Base-by-base conservation (phyloP, 2,329 filamentous ascomycete species). In the Aspergillus viridinutans region DNA sequence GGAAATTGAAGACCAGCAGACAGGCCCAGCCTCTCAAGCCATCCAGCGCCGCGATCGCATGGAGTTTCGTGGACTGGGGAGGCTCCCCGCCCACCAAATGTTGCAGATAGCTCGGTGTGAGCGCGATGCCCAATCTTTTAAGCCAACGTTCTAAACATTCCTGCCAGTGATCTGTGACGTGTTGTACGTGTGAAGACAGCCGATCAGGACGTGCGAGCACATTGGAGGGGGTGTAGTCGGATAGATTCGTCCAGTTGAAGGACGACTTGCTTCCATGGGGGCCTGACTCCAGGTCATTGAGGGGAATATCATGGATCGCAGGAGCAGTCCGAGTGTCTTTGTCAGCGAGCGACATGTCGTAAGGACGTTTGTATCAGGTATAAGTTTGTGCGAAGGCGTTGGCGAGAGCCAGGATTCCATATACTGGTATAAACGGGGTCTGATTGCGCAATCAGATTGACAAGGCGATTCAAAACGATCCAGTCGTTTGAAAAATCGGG, bases 1-100 rank as follows among this genome's bases (percentile, higher is more conserved):
- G 76, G 59, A 78, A 78, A 52, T 78, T 78, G 65, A 78, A 78
- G 53, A 78, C 76, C 32, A 78, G 72, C 45, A 78, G 62, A 57
- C 75, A 73, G 26, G 76, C 76, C 69, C 76, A 75, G 52, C 76
- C 76, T 56, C 76, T 69, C 56, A 78, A 59, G 10, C 75, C 76
- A 53, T 78, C 75, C 29, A 78, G 66, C 29, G 73, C 74, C 17
- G 72, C 74, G 54, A 76, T 74, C 14, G 69, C 69, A 61, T 76
- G 72, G 10, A 71, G 64, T 47, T 70, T 72, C 8, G 65, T 52
- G 5, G 67, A 62, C 26, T 68, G 58, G 0, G 66, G 58, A 14
- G 66, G 63, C 26, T 67, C 58, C n/a, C 65, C 70, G 12, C 70
- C 70, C 4, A 74, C 65, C 53, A 63, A 64, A 25, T 69, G 67